Evolutionary conservation across 805 yeast genomes (phyloP).

Genomic region (Clavispora vitiphila): DNA sequence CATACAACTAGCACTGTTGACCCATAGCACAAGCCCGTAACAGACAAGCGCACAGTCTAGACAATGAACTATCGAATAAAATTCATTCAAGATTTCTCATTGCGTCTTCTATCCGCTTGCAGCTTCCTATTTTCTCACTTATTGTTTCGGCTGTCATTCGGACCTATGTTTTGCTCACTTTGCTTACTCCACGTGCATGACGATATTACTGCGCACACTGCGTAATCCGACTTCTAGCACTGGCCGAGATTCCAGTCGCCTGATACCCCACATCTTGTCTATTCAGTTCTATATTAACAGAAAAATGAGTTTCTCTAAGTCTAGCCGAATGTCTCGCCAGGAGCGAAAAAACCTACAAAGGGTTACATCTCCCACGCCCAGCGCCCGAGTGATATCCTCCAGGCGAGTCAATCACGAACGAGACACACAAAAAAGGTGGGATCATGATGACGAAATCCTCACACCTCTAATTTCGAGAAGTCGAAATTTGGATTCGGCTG

Average conservation of each 20-base stretch:
- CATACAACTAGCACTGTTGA: too few species aligned
- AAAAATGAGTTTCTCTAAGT: neutral
- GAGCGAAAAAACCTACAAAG: neutral
- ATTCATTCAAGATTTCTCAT: too few species aligned
- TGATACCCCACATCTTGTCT: too few species aligned
- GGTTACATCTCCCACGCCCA: conserved; percentile 4
- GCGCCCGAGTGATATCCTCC: conserved; percentile 14
- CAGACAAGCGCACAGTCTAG: too few species aligned
- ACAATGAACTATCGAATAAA: too few species aligned
- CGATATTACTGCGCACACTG: neutral
- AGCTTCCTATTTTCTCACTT: too few species aligned
- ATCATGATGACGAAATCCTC: neutral
- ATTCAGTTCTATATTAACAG: too few species aligned
- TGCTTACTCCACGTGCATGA: neutral
- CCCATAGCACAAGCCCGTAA: too few species aligned
- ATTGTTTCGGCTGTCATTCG: too few species aligned
- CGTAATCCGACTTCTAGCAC: neutral
- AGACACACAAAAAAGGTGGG: conserved; percentile 1
- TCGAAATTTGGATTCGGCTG: neutral
- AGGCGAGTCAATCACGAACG: conserved; percentile 16
- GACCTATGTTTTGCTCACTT: too few species aligned
- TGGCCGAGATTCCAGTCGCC: neutral
- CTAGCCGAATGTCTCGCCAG: neutral
- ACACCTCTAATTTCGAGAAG: neutral
- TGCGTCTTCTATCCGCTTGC: too few species aligned